These are phyloP conservation scores for Pestalotiopsis sp. DNA, from an alignment of 2,329 filamentous ascomycete species.

Conservation along the genomic window DNA sequence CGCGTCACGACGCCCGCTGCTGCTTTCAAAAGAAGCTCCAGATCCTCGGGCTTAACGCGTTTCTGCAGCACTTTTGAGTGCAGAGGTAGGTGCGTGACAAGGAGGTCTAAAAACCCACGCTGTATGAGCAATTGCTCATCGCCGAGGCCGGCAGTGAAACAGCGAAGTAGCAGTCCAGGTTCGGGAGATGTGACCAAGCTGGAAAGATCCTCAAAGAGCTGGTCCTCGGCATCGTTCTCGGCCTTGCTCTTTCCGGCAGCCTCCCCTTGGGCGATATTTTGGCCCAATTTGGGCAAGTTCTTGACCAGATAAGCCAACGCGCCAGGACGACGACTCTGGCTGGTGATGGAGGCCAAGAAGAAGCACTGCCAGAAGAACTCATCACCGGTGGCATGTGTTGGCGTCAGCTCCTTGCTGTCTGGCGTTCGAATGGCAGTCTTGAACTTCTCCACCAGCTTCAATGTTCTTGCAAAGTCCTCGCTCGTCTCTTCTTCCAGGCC, in stretches of 20 bases:
- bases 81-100: slow-evolving; percentile 88
- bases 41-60: slow-evolving; percentile 71
- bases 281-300: slow-evolving; percentile 73
- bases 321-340: slow-evolving; percentile 80
- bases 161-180: slow-evolving; percentile 85
- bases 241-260: slow-evolving; percentile 33
- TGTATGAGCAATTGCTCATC: slow-evolving; percentile 93
- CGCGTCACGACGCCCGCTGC: slow-evolving; percentile 86
- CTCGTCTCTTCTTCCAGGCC: slow-evolving; percentile 95
- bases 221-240: slow-evolving; percentile 37
- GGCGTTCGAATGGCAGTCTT: slow-evolving; percentile 66
- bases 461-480: slow-evolving; percentile 91
- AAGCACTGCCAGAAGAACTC: slow-evolving; percentile 99
- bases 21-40: slow-evolving; percentile 80
- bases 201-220: slow-evolving; percentile 56
- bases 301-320: slow-evolving; percentile 85
- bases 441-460: slow-evolving; percentile 78
- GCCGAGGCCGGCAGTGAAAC: slow-evolving; percentile 85
- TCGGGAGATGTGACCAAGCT: slow-evolving; percentile 84
- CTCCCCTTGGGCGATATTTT: slow-evolving; percentile 35
- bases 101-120: slow-evolving; percentile 87
- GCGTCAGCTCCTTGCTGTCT: slow-evolving; percentile 51
- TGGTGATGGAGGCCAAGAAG: slow-evolving; percentile 91
- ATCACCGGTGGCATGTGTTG: slow-evolving; percentile 64
- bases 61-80: slow-evolving; percentile 80